Evolutionary conservation across 495 filamentous ascomycete genomes (phyloP), one percentile per base, ranked within the genome.

Genomic region (Aspergillus sclerotiicarbonarius): DNA sequence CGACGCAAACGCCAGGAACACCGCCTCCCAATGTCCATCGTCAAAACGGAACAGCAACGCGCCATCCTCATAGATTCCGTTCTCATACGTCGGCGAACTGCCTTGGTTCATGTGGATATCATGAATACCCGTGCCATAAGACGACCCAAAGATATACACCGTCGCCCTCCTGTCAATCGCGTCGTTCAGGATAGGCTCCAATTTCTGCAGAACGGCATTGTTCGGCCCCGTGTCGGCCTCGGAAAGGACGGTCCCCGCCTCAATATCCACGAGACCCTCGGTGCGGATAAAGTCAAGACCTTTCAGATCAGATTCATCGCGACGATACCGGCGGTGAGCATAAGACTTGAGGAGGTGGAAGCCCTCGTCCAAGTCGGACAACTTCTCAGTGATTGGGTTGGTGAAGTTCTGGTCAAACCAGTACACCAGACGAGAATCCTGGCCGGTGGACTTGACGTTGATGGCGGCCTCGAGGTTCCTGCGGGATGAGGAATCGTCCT

Each of bases 61-160:
- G 3, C 75, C 73, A 60, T 77, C 75, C 52, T 75, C 67, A 21
- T 64, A 71, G 15, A 69, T 66, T 8, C 72, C 72, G 54, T 77
- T 77, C 25, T 68, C 62, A 54, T 61, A 77, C 4, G 54, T 50
- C 12, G 62, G 59, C 35, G 62, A 51, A 61, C 66, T 75, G 32
- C 75, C 73, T 62, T 77, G 75, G 58, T 77, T 77, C 75, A 76
- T 75, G 57, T 77, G 75, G 3, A 77, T 59, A 59, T 77, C 68
- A 57, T 77, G 75, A 32, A 77, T 77, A 3, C 72, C 73, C 15
- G 65, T 52, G 41, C 64, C 66, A 57, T 66, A 76, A 7, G 66
- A 68, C 9, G 68, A 67, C 1, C 72, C 72, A 16, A 59, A 71
- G 33, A 77, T 66, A 53, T 70, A 77, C 29, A 67, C 57, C 3